phyloP scores from a whole-genome alignment of 2,329 filamentous ascomycete species.

The Aspergillus oerlinghausenensis region DNA sequence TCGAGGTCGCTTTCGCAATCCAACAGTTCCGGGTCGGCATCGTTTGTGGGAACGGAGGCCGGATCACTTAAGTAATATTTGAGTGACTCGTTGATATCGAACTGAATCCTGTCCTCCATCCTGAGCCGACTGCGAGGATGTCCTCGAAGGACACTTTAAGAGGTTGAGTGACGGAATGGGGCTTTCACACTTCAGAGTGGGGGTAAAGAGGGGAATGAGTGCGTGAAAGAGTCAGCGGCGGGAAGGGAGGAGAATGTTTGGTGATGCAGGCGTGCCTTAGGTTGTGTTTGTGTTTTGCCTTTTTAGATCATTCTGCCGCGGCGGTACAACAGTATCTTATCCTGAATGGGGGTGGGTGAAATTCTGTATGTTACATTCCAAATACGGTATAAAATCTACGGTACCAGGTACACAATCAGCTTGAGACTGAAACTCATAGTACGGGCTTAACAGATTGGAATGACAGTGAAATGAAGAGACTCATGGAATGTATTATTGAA shows the following conservation, averaged over 20 bases:
- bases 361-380: neutral
- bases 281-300: slow-evolving; percentile 30
- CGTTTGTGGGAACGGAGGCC: slow-evolving; percentile 72
- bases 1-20: slow-evolving; percentile 94
- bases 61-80: slow-evolving; percentile 97
- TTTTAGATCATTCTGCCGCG: slow-evolving; percentile 7
- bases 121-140: slow-evolving; percentile 39
- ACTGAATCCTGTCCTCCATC: slow-evolving; percentile 65
- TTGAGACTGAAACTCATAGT: too few relatives aligned
- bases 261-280: slow-evolving; percentile 5
- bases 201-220: slow-evolving; percentile 5
- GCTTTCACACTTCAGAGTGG: neutral
- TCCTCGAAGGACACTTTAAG: slow-evolving; percentile 13
- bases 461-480: neutral
- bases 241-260: slow-evolving; percentile 1
- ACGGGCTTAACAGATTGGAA: neutral
- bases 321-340: neutral
- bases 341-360: neutral
- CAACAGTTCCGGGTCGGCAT: slow-evolving; percentile 75
- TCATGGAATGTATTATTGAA: neutral
- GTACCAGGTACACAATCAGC: too few relatives aligned
- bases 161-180: slow-evolving; percentile 1
- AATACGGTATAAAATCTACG: neutral
- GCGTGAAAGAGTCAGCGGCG: slow-evolving; percentile 14
- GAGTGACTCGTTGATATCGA: slow-evolving; percentile 94